phyloP scores from a whole-genome alignment of 768 basidiomycete genomes.

The Lactarius tabidus region DNA sequence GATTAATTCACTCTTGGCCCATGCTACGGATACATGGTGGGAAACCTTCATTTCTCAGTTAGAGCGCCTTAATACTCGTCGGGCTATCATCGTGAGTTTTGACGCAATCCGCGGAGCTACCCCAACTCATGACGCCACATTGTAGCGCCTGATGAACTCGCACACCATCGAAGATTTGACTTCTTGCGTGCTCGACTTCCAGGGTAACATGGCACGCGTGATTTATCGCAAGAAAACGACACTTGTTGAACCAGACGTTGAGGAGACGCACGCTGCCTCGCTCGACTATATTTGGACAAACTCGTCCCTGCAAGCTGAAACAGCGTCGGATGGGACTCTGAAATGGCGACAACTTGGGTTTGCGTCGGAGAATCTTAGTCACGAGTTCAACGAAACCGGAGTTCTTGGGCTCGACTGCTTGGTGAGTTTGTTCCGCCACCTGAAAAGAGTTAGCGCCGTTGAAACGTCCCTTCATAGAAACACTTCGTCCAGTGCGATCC shows the following conservation, averaged over 20 bases:
- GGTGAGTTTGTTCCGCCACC: conserved; percentile 41
- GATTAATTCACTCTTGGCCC: conserved; percentile 78
- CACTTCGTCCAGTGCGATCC: conserved; percentile 64
- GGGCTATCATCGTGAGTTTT: conserved; percentile 70
- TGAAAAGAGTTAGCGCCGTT: background rate
- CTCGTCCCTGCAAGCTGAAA: conserved; percentile 52
- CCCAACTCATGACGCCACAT: background rate
- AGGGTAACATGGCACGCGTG: conserved; percentile 77
- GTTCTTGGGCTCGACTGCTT: conserved; percentile 79
- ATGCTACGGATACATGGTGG: conserved; percentile 75
- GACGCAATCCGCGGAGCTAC: conserved; percentile 13
- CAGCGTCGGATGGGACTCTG: conserved; percentile 46
- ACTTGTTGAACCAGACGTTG: conserved; percentile 62
- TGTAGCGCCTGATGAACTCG: conserved; percentile 75
- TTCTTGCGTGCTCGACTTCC: conserved; percentile 83
- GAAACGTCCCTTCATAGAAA: conserved; percentile 39
- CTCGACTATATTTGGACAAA: conserved; percentile 67
- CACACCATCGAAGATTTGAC: conserved; percentile 78
- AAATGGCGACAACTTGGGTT: conserved; percentile 84
- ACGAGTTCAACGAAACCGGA: conserved; percentile 77
- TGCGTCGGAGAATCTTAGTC: conserved; percentile 63
- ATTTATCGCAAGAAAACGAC: conserved; percentile 79
- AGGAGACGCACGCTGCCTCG: conserved; percentile 51
- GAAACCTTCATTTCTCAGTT: conserved; percentile 72
- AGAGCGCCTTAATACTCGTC: conserved; percentile 72